Evolutionary conservation across 306 rosid genomes (phyloP), one percentile per base, ranked within the genome.

Genomic region (Nissolia schottii): DNA sequence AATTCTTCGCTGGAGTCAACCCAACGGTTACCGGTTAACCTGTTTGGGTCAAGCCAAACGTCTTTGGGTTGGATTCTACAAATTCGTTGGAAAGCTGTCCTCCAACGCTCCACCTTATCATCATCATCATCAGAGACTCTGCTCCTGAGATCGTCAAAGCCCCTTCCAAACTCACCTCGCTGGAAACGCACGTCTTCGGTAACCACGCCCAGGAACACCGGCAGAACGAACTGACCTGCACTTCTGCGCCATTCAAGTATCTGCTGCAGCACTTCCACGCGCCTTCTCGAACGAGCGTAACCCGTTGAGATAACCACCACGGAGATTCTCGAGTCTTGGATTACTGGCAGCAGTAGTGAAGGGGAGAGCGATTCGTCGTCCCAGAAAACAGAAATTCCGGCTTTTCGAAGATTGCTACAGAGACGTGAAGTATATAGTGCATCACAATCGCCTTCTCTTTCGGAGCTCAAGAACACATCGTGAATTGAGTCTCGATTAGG

Each of bases 391-490:
- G 7, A n/a, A 40, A 43, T 18, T 13, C 76, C 76, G 3, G 46
- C 56, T 24, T 29, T 32, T 28, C 0, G 10, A 16, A 71, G 61
- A 71, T 48, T 38, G 1, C 5, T 0, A 8, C 13, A 12, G 16
- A 71, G 58, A 14, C 19, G 13, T 16, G 16, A 6, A 19, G 19
- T 3, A 48, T 41, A 43, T 7, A 5, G 1, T 6, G 0, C 3
- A 2, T 43, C 32, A 22, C n/a, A n/a, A n/a, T 34, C 31, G 46
- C 27, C 34, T 28, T 1, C 15, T 1, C 59, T 43, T 18, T 31
- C 45, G 16, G 29, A 58, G 34, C 68, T 58, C 23, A 58, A 43
- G 55, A 71, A 58, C 11, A 71, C 58, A 6, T 71, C 77, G 1
- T 57, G 15, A 1, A 22, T n/a, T 4, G 11, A 5, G 43, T 37